phyloP scores from a whole-genome alignment of 306 rosid genomes.

The Fragaria nilgerrensis region DNA sequence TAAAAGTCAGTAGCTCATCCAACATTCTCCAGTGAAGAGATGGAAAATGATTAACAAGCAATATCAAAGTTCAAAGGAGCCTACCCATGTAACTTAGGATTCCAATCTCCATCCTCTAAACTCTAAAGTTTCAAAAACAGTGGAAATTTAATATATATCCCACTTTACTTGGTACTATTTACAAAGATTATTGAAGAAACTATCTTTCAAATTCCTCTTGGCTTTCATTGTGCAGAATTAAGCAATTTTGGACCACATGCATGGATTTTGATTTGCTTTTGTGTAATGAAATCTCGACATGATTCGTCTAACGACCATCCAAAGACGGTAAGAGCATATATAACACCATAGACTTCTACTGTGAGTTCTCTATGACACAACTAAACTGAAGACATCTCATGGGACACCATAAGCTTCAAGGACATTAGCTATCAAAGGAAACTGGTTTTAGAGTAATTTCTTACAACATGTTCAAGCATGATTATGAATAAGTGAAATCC shows the following conservation, averaged over 20 bases:
- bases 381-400: too few relatives aligned
- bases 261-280: neutral
- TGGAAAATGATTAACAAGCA: neutral
- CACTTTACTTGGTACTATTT: neutral
- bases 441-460: conserved; percentile 20
- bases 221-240: neutral
- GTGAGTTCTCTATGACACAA: neutral
- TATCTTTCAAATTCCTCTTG: neutral
- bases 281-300: neutral
- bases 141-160: neutral
- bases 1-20: neutral
- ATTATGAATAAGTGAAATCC: conserved; percentile 27
- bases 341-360: neutral
- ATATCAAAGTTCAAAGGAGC: conserved; percentile 1
- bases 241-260: neutral
- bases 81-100: neutral
- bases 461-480: conserved; percentile 7
- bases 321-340: neutral
- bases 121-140: conserved; percentile 4
- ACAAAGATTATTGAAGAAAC: neutral
- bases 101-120: neutral
- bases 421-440: neutral
- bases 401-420: too few relatives aligned
- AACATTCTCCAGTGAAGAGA: conserved; percentile 7
- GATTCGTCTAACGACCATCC: neutral